Base-by-base conservation (phyloP, 1,139 yeast species). In the Hyphopichia khmerensis region DNA sequence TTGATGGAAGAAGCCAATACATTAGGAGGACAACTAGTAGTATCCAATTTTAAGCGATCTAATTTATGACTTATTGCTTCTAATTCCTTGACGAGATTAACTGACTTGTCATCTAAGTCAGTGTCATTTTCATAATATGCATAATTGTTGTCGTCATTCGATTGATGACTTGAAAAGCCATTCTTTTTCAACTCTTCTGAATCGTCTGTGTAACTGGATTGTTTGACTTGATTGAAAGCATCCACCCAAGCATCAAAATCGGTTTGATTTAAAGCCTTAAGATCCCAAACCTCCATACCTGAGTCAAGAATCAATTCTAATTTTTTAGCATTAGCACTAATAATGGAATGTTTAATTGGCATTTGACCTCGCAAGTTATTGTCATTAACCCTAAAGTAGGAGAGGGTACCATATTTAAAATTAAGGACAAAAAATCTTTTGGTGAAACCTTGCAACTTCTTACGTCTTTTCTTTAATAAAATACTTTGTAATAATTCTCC, bases 221-320 rank as follows among this genome's bases (percentile, higher is more conserved):
- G 59, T 45, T 73, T 73, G 39, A 80, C 65, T 33, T 65, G 65
- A 51, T 83, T 82, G 50, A 90, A 77, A 0, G 96, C 96, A 39
- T 81, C 76, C 9, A 87, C 80, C 99, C 99, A 93, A 9, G 80
- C 74, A 36, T 79, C 76, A 73, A 90, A 93, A 51, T 87, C 93
- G 4, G 73, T 70, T 14, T 64, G 64, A 43, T 76, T 80, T 36
- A 76, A 66, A 0, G 97, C 88, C 53, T 86, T 87, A 49, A 93
- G 70, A 39, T 81, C 82, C 99, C 99, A 93, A 14, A 88, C 82
- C 60, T 93, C 99, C 83, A 93, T 84, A 2, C 99, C 99, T 0
- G 97, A 89, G 61, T 93, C 98, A 48, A 93, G 77, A 41, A 86
- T 84, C 39, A 93, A 82, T 53, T 87, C 87, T 40, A 80, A 68